Evolutionary conservation across 331 rosid species (phyloP), one percentile per base, ranked within the genome.

Genomic region (Prunus yedoensis): DNA sequence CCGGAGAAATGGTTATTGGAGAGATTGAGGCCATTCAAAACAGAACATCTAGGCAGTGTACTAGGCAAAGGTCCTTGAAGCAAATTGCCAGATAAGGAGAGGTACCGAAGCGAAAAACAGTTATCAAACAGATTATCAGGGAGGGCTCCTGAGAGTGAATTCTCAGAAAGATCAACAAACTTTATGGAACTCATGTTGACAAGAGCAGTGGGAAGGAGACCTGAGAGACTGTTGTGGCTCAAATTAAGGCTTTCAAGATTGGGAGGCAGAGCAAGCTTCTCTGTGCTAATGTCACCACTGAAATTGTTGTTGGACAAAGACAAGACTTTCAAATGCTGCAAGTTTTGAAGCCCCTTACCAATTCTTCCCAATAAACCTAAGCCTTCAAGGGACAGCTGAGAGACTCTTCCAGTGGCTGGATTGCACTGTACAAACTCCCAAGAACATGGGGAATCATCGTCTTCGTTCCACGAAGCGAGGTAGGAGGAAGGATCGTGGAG

Each of bases 381-480:
- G 4, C 89, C 87, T 53, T 85, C 90, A 15, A 94, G 81, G 5
- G 84, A 80, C 12, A 94, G 58, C 54, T 88, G 87, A 0, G 90
- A 79, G 43, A 94, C 97, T 77, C 90, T 81, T 69, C 88, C 78
- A 32, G 63, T 86, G 20, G 20, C 32, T 2, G 89, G 88, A 59
- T 84, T 89, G 85, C 97, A 94, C 23, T 70, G 77, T 8, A 94
- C 74, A 68, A 73, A 87, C 32, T 68, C 58, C 99, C 99, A 94
- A 5, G 97, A 89, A 74, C 97, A 92, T 0, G 99, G 90, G 38
- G 83, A 88, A 0, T 58, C 82, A 43, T 92, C 96, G 20, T 92
- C 97, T 74, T 94, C 97, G 41, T 84, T 94, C 99, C 99, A 94
- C 0, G 97, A 91, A 17, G 89, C 23, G 7, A 94, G 97, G 66